phyloP scores from a whole-genome alignment of 306 rosid genomes.

The Lagenaria siceraria region DNA sequence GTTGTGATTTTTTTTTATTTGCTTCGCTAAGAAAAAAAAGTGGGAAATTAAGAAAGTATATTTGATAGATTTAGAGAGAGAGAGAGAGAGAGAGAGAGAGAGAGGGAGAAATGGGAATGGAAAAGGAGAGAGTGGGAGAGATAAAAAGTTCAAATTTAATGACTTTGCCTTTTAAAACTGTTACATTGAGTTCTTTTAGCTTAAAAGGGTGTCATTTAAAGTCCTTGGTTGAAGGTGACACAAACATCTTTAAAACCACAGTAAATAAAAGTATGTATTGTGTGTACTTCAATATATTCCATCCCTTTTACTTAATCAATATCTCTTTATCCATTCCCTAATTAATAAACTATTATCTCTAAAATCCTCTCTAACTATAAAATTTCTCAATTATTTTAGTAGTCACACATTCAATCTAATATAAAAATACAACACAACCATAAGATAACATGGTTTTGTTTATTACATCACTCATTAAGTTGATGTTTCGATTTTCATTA shows the following conservation, averaged over 20 bases:
- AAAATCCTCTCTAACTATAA: not conserved
- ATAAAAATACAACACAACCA: too few relatives aligned
- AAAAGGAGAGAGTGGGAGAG: not conserved
- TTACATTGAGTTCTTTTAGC: constrained; percentile 5
- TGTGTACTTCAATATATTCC: constrained; percentile 5
- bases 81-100: not conserved
- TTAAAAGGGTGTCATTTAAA: constrained; percentile 7
- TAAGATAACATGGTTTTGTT: too few relatives aligned
- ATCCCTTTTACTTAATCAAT: not conserved
- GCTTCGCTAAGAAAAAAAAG: not conserved
- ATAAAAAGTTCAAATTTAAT: not conserved
- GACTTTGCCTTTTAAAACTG: constrained; percentile 4
- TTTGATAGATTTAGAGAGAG: not conserved
- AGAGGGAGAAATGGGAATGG: not conserved
- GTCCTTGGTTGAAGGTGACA: constrained; percentile 6
- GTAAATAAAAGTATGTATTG: not conserved
- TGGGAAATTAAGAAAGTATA: not conserved
- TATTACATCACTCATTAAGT: too few relatives aligned
- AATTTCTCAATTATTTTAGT: too few relatives aligned
- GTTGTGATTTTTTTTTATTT: not conserved
- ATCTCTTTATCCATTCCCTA: not conserved
- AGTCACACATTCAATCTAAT: too few relatives aligned
- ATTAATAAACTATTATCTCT: not conserved
- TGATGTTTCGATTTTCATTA: too few relatives aligned
- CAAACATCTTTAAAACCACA: constrained; percentile 8